A percentile compares a stretch with the other conserved stretches of the same genome.
phyloP scores from a whole-genome alignment of 2,329 filamentous ascomycete species.

The Aspergillus sclerotialis region DNA sequence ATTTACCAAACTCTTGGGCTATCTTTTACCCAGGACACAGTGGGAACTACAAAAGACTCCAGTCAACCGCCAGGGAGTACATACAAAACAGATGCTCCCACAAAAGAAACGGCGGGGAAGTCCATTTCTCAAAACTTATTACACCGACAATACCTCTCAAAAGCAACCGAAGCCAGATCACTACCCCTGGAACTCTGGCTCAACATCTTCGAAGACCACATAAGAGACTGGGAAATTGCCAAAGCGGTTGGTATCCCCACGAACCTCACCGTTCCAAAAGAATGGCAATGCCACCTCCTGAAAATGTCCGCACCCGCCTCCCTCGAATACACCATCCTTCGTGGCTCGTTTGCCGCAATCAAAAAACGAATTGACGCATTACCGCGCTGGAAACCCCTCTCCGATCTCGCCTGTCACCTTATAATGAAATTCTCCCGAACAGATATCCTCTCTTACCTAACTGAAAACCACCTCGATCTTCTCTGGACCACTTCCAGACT shows the following conservation, averaged over 20 bases:
- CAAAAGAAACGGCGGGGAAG: constrained; percentile 42
- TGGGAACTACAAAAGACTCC: constrained; percentile 5
- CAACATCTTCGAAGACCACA: constrained; percentile 69
- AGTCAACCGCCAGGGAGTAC: too few relatives aligned
- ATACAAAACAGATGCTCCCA: constrained; percentile 6
- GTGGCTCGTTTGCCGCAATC: constrained; percentile 61
- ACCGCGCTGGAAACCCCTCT: constrained; percentile 67
- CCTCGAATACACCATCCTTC: constrained; percentile 78
- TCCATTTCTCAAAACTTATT: constrained; percentile 21
- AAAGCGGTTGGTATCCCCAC: constrained; percentile 75
- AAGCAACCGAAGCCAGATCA: constrained; percentile 15
- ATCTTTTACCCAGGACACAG: constrained; percentile 8
- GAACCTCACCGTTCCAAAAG: constrained; percentile 62
- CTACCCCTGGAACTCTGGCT: constrained; percentile 86
- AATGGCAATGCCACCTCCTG: constrained; percentile 62
- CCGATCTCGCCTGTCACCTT: constrained; percentile 73
- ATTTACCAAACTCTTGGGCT: constrained; percentile 17
- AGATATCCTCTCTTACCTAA: constrained; percentile 67
- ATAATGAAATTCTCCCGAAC: constrained; percentile 87
- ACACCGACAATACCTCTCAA: constrained; percentile 16
- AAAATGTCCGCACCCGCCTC: constrained; percentile 63
- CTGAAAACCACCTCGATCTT: constrained; percentile 61
- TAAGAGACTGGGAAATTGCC: constrained; percentile 86
- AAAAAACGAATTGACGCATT: constrained; percentile 63
- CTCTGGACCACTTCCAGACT: constrained; percentile 80